Conservation (phyloP, 2,329 filamentous ascomycete species). For the Xylariaceae sp. region DNA sequence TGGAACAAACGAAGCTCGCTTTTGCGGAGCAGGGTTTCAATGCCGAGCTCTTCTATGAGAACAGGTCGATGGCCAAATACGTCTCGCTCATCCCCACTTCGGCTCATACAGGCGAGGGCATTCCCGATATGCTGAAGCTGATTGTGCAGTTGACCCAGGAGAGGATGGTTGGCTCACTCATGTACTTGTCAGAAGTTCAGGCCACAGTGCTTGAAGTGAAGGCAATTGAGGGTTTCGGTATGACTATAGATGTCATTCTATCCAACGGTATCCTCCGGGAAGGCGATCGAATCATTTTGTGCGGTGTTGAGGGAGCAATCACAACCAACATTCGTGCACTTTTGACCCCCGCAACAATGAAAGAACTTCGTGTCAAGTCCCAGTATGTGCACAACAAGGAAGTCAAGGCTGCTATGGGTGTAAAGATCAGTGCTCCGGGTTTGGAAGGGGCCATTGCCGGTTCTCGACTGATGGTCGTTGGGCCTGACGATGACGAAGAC, state of each 20-base stretch:
- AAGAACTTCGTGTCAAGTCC: conserved; percentile 92
- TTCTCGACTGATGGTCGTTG: conserved; percentile 89
- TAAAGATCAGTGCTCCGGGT: conserved; percentile 96
- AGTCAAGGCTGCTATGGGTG: conserved; percentile 95
- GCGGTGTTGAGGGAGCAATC: conserved; percentile 95
- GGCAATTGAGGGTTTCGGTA: conserved; percentile 97
- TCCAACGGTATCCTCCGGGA: conserved; percentile 94
- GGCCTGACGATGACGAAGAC: conserved; percentile 92
- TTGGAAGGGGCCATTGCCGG: conserved; percentile 95
- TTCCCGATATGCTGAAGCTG: conserved; percentile 97
- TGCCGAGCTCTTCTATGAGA: conserved; percentile 93
- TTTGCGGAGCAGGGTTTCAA: conserved; percentile 98
- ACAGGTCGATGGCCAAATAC: conserved; percentile 91
- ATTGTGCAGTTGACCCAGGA: conserved; percentile 90
- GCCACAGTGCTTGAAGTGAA: conserved; percentile 98
- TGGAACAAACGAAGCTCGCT: conserved; percentile 86
- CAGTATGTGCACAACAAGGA: conserved; percentile 98
- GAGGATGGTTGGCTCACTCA: conserved; percentile 92
- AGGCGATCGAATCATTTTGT: conserved; percentile 90
- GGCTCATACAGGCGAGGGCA: conserved; percentile 97
- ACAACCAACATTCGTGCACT: conserved; percentile 92
- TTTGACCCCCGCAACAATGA: conserved; percentile 86
- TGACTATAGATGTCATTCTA: conserved; percentile 95
- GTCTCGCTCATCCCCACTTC: conserved; percentile 98
- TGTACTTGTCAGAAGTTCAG: conserved; percentile 98